These are phyloP conservation scores for Aspergillus carlsbadensis DNA, from an alignment of 495 filamentous ascomycete genomes.

Conservation along the genomic window DNA sequence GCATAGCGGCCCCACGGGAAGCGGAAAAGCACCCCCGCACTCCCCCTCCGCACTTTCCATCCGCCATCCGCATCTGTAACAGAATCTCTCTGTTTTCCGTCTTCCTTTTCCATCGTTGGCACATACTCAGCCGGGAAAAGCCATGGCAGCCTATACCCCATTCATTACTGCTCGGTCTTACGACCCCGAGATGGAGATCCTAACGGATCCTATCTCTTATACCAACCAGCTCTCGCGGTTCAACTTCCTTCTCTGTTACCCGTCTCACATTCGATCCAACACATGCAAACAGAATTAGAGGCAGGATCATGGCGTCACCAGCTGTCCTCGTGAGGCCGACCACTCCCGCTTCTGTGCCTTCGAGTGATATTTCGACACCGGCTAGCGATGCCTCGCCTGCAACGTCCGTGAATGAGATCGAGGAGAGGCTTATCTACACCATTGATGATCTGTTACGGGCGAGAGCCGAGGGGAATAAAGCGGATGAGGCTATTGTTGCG, in stretches of 20 bases:
- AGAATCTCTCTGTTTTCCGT: not conserved
- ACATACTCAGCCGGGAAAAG: no score
- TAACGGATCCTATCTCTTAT: no score
- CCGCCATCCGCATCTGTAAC: not conserved
- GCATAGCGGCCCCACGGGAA: not conserved
- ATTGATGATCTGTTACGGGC: conserved; percentile 31
- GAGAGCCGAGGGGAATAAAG: conserved; percentile 20
- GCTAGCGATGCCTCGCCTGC: conserved; percentile 3
- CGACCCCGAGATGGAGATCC: no score
- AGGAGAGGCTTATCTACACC: conserved; percentile 20
- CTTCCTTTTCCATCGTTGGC: not conserved
- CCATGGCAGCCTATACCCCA: no score
- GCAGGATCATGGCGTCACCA: conserved; percentile 2
- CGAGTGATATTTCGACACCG: not conserved
- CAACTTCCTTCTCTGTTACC: not conserved
- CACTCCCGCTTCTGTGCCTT: not conserved
- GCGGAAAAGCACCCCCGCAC: conserved; percentile 1
- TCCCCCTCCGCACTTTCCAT: not conserved
- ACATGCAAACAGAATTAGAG: not conserved
- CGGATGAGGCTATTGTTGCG: conserved; percentile 30
- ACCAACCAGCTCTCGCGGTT: not conserved
- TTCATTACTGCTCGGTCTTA: no score
- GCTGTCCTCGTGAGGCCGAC: not conserved
- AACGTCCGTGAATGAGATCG: conserved; percentile 10
- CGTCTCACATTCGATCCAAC: not conserved